Evolutionary conservation across 176 grass and related monocot genomes (phyloP), one percentile per base, ranked within the genome.

Genomic region (Thinopyrum elongatum): DNA sequence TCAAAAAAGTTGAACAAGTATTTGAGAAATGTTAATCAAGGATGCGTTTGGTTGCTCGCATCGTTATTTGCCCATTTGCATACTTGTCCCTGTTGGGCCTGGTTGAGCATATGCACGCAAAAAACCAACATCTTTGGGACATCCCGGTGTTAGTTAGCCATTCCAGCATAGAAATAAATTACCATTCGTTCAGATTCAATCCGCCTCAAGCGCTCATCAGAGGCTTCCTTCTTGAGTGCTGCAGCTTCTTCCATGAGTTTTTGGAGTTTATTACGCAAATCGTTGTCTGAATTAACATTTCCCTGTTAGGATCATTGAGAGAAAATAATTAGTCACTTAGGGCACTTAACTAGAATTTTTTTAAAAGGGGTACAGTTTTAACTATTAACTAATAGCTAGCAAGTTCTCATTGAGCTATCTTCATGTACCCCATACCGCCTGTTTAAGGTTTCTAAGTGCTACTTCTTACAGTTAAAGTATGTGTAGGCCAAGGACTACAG

Each of bases 141-240:
- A 69, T 61, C 23, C 21, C 30, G 46, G 42, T 46, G 42, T 3
- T 11, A 46, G 42, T 3, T 57, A 57, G 53, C 19, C 53, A 21
- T 8, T 57, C 0, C 53, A 57, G 19, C 6, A 21, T 51, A 51
- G 30, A 33, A 28, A 25, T 29, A 58, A 33, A 19, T 79, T 90
- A 87, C 89, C 89, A 90, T 87, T 79, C 74, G 41, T n/a, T 87
- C 89, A 66, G 65, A 79, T 87, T 90, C 89, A 47, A 90, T 90
- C 29, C 84, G 58, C 80, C 22, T 87, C 80, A 87, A 79, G 14
- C 89, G 89, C 74, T 90, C 80, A 0, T 79, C 74, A 60, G 80
- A 90, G 36, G 89, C 89, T 83, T 90, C 89, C 33, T 74, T 79
- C 84, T 87, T 87, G 25, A 83, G 63, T 55, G 34, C 35, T 55